These are phyloP conservation scores for Boletus coccyginus DNA, from an alignment of 768 basidiomycete species.

Conservation along the genomic window DNA sequence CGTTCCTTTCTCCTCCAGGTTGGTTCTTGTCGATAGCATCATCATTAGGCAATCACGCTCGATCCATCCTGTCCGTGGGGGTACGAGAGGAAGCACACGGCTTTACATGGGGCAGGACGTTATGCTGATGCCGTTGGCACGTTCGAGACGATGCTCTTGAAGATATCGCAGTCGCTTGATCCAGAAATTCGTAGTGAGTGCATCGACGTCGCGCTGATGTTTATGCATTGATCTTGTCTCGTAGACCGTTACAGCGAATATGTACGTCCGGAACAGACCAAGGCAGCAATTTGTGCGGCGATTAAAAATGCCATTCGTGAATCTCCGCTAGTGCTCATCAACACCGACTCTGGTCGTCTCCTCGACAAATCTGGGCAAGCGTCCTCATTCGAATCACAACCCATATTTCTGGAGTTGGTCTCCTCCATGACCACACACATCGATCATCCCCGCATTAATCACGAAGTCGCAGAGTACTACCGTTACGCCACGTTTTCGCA, in stretches of 20 bases:
- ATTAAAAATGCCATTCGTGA: conserved; percentile 1
- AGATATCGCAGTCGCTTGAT: not conserved
- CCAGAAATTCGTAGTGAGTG: not conserved
- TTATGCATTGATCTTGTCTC: not conserved
- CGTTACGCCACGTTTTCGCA: not conserved
- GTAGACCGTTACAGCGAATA: not conserved
- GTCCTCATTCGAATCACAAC: not conserved
- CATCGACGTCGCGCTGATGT: not conserved
- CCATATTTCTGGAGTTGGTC: not conserved
- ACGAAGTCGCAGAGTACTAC: not conserved
- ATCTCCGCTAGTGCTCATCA: conserved; percentile 1
- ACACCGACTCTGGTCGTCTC: conserved; percentile 2
- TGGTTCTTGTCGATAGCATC: not conserved
- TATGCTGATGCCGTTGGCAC: not conserved
- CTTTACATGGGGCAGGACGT: not conserved
- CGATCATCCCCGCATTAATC: not conserved
- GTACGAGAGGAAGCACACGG: not conserved
- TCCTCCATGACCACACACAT: conserved; percentile 3
- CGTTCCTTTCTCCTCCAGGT: not conserved
- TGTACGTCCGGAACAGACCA: not conserved
- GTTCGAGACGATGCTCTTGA: conserved; percentile 3
- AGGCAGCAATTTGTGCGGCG: not conserved
- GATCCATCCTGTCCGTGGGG: not conserved
- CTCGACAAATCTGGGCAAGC: not conserved
- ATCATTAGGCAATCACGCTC: not conserved